Evolutionary conservation across 345 rosid species (phyloP), one percentile per base, ranked within the genome.

Genomic region (Anacardium occidentale): DNA sequence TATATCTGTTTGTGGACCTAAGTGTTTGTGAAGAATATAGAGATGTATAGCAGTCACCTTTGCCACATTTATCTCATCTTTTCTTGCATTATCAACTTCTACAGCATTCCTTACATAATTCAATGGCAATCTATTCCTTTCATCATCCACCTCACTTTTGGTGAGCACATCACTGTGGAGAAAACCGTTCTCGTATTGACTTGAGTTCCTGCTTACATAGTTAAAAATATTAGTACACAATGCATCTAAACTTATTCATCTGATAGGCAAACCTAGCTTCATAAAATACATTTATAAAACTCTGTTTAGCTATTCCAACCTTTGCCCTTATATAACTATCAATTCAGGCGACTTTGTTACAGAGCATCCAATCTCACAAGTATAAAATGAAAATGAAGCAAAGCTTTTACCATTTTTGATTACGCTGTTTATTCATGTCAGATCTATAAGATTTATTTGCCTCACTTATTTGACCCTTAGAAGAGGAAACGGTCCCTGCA

Each of bases 331-430:
- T 18, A n/a, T 61, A 32, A 61, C 24, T 22, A 7, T 17, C 24
- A 18, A n/a, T 32, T 61, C 37, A 26, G 32, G 11, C 18, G 26
- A 11, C 12, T 11, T 37, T 37, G 42, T 57, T 26, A 59, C 13
- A 59, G 62, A 59, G 6, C 14, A 59, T 26, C 7, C 47, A 32
- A 2, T n/a, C 50, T 37, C 25, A 8, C 21, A 40, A n/a, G 51
- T 20, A 62, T 44, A 20, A 17, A 10, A 20, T 37, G 22, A 58
- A 37, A 56, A 21, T 22, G 50, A 14, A 51, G 15, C 34, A 45
- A 1, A 61, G 57, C 20, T 20, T 32, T 29, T 83, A 89, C 97
- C 92, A 84, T 75, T 69, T 81, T 18, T 83, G 82, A 70, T 75
- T 73, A 29, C 77, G 74, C 76, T 59, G 77, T 76, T 72, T 84